phyloP scores from a whole-genome alignment of 371 early-diverging fungal species.

The Saksenaea oblongispora region DNA sequence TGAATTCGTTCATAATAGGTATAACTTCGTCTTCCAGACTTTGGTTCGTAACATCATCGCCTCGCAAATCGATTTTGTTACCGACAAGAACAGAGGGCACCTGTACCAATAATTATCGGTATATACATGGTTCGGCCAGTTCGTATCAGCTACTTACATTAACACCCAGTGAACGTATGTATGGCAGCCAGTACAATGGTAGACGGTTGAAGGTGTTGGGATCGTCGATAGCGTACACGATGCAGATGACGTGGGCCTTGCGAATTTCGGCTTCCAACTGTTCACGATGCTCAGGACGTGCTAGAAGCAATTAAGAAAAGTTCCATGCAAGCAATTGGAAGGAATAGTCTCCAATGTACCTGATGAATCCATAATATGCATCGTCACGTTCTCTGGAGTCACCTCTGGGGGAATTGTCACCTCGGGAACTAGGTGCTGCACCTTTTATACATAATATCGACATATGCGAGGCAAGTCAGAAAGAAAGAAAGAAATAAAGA shows the following conservation, averaged over 20 bases:
- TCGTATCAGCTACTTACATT: constrained; percentile 60
- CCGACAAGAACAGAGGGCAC: constrained; percentile 96
- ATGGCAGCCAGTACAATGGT: constrained; percentile 90
- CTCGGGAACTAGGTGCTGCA: constrained; percentile 95
- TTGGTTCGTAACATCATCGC: constrained; percentile 76
- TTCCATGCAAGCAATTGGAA: neutral
- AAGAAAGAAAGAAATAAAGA: neutral
- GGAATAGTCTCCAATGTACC: constrained; percentile 35
- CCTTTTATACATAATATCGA: constrained; percentile 50
- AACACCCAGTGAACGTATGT: constrained; percentile 85
- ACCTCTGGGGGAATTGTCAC: constrained; percentile 98
- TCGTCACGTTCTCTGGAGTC: constrained; percentile 94
- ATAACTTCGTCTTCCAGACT: constrained; percentile 89
- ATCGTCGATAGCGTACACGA: constrained; percentile 91
- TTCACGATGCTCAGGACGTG: constrained; percentile 85
- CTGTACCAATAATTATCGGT: constrained; percentile 30
- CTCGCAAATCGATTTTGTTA: constrained; percentile 93
- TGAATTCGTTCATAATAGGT: constrained; percentile 97
- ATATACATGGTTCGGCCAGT: neutral
- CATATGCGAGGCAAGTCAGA: neutral
- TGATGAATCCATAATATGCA: constrained; percentile 95
- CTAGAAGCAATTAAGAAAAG: constrained; percentile 35
- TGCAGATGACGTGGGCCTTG: constrained; percentile 95
- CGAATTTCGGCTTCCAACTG: constrained; percentile 88
- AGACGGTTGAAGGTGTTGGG: constrained; percentile 82